phyloP scores from a whole-genome alignment of 495 filamentous ascomycete species.

The Neurospora sp. region DNA sequence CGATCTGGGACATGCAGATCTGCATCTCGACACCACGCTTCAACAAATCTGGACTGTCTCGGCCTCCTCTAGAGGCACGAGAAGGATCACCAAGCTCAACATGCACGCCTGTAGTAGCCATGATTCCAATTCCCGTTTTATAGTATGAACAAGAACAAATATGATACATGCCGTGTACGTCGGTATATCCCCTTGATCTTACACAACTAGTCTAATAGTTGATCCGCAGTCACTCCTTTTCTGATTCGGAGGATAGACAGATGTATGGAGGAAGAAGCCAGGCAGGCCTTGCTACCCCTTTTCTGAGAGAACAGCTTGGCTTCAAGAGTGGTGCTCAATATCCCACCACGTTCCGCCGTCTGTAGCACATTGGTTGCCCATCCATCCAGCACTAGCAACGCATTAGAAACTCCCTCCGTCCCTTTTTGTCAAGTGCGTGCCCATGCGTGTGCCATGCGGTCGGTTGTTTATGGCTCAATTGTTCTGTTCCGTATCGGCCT shows the following conservation, averaged over 20 bases:
- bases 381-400: background rate
- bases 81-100: background rate
- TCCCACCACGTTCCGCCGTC: background rate
- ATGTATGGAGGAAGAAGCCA: background rate
- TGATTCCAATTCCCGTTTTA: background rate
- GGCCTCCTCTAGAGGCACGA: too few species aligned
- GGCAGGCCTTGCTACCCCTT: background rate
- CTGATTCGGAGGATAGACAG: background rate
- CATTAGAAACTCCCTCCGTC: background rate
- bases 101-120: background rate
- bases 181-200: background rate
- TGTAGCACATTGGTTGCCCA: background rate
- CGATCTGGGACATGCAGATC: too few species aligned
- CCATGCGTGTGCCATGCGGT: background rate
- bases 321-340: background rate
- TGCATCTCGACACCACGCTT: too few species aligned
- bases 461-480: background rate
- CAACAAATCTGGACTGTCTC: too few species aligned
- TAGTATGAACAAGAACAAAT: background rate
- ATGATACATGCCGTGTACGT: background rate
- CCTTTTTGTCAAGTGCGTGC: background rate
- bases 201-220: background rate
- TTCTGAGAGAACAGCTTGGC: background rate
- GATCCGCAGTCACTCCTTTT: background rate
- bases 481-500: background rate